Evolutionary conservation across 306 rosid species (phyloP), one percentile per base, ranked within the genome.

Genomic region (Ziziphus jujuba): DNA sequence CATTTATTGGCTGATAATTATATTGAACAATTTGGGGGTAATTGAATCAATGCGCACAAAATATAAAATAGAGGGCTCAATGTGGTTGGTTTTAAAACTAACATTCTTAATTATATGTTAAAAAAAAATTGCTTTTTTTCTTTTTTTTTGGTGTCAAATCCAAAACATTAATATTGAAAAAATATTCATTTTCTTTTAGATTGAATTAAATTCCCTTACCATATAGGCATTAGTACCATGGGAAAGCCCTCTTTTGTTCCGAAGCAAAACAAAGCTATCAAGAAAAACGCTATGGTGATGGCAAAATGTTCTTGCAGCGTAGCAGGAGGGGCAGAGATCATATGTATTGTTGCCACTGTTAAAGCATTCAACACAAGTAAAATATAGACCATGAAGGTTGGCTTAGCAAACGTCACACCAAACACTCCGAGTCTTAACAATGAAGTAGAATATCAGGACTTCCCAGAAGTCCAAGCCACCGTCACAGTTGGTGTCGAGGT

Each of bases 321-420:
- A 69, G 58, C 66, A 44, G 13, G 2, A 2, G 47, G 50, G 1
- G 23, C 51, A 58, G 4, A 69, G 50, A 49, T 69, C 74, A 50
- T 8, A 69, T 22, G 74, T 38, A 15, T 56, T 0, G 53, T 7
- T 0, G 25, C 21, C 49, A 21, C 35, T 14, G 5, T 63, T 52
- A 9, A 69, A 69, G 66, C 66, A 69, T 9, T 19, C 66, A 1
- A 69, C 59, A 17, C 65, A 69, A 0, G 74, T 69, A 43, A 69
- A 69, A 36, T 57, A 59, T 4, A 59, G 35, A 6, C 45, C 58
- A 4, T 13, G 6, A 8, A 57, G 74, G 31, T 9, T 24, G 17
- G 4, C 13, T 17, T 38, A n/a, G n/a, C 66, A 69, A 6, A 1
- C 6, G 9, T 3, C n/a, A 23, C 74, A 69, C n/a, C 1, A 0